These are phyloP conservation scores for Cadophora gregata DNA, from an alignment of 2,329 filamentous ascomycete species.

Conservation along the genomic window DNA sequence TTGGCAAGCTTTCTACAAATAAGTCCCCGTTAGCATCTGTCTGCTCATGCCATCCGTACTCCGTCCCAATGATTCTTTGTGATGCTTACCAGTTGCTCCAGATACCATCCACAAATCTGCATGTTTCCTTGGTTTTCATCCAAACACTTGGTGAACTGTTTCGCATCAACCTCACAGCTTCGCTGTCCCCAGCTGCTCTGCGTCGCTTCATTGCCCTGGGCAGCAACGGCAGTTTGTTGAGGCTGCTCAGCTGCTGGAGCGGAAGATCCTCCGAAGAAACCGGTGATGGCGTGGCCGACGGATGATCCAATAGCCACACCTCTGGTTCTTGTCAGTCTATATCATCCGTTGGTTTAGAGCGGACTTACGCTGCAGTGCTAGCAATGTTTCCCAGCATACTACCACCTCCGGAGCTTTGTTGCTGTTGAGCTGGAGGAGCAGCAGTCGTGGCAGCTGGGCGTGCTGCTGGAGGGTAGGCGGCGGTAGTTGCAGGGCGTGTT, in stretches of 20 bases:
- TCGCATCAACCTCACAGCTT: conserved; percentile 81
- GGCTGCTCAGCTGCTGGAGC: conserved; percentile 58
- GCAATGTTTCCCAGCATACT: conserved; percentile 98
- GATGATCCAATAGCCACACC: conserved; percentile 96
- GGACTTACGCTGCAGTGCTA: conserved; percentile 90
- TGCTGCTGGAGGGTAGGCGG: conserved; percentile 56
- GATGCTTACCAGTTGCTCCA: conserved; percentile 78
- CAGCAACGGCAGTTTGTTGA: conserved; percentile 53
- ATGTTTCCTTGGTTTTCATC: conserved; percentile 93
- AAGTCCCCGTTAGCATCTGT: conserved; percentile 40
- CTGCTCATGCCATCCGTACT: not conserved
- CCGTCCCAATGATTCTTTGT: not conserved
- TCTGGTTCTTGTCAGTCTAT: conserved; percentile 53
- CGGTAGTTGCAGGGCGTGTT: conserved; percentile 72
- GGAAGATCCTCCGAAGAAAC: conserved; percentile 77
- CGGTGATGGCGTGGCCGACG: conserved; percentile 92
- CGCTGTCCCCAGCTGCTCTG: conserved; percentile 61
- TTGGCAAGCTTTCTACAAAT: conserved; percentile 77
- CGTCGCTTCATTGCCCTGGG: conserved; percentile 54
- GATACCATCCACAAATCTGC: conserved; percentile 96
- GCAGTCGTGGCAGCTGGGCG: conserved; percentile 56
- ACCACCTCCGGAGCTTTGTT: conserved; percentile 63
- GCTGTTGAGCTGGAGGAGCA: conserved; percentile 47
- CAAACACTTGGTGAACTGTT: conserved; percentile 93
- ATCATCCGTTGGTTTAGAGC: not conserved